Base-by-base conservation (phyloP, 83 land plant species). In the Thuja plicata region DNA sequence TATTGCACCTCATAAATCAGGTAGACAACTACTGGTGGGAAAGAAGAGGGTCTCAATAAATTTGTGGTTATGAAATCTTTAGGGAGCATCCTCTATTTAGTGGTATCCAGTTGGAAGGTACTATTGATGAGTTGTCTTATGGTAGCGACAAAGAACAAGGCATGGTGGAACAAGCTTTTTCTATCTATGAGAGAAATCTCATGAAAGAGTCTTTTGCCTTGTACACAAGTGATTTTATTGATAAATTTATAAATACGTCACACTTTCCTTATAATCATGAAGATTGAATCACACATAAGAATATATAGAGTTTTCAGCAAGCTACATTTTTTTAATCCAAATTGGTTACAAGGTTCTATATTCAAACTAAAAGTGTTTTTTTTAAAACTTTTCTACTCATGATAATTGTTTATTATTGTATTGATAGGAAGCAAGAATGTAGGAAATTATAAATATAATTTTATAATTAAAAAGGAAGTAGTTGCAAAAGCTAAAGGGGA, bases 71-170 rank as follows among this genome's bases (percentile, higher is more conserved):
- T 15, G 88, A 93, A 17, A 96, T 96, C 89, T 95, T 96, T 81
- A 74, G 94, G 38, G 95, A 96, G 86, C 97, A 96, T 86, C 95
- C 96, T 13, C 79, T 45, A 46, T 96, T 96, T 90, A 89, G 91
- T 38, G 90, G 38, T 19, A 37, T 89, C 34, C 89, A 90, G 46
- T 81, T 90, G 50, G 86, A 52, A 48, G 89, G 55, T 54, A 62
- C 87, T n/a, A 55, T 55, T 24, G 84, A 54, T 21, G 89, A 82
- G 66, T 24, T 50, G 8, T 83, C 87, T 82, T 40, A 50, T 86
- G 89, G 76, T 70, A 88, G 91, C 80, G 85, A 89, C 76, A 89
- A 90, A 30, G 85, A 90, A 41, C 89, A 88, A 21, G 91, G 82
- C 17, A 81, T 38, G 30, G 41, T 50, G 62, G 86, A 73, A 54